Evolutionary conservation across 768 basidiomycete species (phyloP).

Genomic region (Boletus huronensis): DNA sequence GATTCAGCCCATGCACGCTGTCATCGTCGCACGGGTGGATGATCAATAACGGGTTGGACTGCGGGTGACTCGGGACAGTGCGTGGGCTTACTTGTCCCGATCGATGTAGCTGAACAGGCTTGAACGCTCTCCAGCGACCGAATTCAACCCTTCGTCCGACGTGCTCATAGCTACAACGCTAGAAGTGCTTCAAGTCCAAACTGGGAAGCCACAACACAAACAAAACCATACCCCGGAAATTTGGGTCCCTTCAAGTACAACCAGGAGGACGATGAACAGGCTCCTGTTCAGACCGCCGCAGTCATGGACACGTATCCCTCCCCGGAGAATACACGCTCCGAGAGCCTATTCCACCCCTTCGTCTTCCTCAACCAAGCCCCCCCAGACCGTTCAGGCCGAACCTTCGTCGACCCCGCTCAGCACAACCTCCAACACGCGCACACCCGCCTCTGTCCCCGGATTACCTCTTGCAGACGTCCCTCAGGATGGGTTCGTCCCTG

Average conservation of each 20-base stretch:
- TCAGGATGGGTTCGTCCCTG: conserved; percentile 40
- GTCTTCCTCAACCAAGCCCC: conserved; percentile 4
- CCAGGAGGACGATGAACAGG: conserved; percentile 24
- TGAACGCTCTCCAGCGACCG: conserved; percentile 44
- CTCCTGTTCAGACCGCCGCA: conserved; percentile 17
- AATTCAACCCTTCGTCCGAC: conserved; percentile 32
- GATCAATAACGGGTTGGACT: not conserved
- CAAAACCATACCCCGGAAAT: conserved; percentile 17
- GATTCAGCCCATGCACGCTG: conserved; percentile 79
- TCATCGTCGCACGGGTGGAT: not conserved
- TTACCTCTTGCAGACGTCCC: conserved; percentile 19
- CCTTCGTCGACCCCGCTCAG: conserved; percentile 1
- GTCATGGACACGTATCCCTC: conserved; percentile 1
- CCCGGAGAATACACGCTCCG: not conserved
- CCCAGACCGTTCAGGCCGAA: conserved; percentile 1
- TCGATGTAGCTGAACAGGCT: conserved; percentile 62
- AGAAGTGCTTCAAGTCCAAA: no score
- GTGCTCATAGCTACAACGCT: conserved; percentile 5
- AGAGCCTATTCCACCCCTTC: conserved; percentile 20
- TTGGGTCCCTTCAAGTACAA: not conserved
- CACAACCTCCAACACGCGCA: not conserved
- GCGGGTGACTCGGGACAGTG: not conserved
- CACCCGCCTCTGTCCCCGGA: conserved; percentile 10
- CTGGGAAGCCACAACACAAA: conserved; percentile 15
- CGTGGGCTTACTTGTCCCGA: conserved; percentile 52